phyloP scores from a whole-genome alignment of 352 stramenopile species.

The Vaucheria bursata region DNA sequence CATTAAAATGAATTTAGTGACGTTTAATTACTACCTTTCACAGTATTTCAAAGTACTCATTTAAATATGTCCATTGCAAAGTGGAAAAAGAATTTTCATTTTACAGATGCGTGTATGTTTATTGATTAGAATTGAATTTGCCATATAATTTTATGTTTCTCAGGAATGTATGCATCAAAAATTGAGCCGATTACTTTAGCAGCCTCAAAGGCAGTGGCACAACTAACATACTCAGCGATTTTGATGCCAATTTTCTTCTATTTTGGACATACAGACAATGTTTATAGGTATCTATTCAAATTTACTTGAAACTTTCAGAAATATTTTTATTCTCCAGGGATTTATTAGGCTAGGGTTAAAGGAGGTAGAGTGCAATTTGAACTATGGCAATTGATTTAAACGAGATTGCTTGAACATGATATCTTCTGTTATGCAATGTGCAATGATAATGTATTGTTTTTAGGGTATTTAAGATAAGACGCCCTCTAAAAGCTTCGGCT shows the following conservation, averaged over 20 bases:
- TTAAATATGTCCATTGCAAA: neutral
- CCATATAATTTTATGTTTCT: too few species aligned
- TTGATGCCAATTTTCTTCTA: neutral
- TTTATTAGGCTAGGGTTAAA: neutral
- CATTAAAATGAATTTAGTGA: neutral
- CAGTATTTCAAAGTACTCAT: neutral
- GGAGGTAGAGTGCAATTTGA: neutral
- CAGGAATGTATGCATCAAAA: constrained; percentile 6
- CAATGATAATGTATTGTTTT: too few species aligned
- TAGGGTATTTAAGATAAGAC: too few species aligned
- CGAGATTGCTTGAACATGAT: neutral
- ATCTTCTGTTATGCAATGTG: too few species aligned
- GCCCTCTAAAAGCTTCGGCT: too few species aligned
- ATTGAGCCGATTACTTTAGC: constrained; percentile 39
- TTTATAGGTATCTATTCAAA: neutral
- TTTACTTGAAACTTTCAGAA: neutral
- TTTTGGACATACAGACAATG: neutral
- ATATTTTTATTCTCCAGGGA: neutral
- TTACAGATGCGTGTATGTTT: constrained; percentile 17
- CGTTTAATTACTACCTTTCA: neutral
- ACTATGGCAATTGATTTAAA: neutral
- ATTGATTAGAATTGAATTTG: neutral
- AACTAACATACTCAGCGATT: constrained; percentile 21
- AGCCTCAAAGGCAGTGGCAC: constrained; percentile 20
- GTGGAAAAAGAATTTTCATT: neutral